Conservation (phyloP, 2,329 filamentous ascomycete species). For the Fusarium papillatum region DNA sequence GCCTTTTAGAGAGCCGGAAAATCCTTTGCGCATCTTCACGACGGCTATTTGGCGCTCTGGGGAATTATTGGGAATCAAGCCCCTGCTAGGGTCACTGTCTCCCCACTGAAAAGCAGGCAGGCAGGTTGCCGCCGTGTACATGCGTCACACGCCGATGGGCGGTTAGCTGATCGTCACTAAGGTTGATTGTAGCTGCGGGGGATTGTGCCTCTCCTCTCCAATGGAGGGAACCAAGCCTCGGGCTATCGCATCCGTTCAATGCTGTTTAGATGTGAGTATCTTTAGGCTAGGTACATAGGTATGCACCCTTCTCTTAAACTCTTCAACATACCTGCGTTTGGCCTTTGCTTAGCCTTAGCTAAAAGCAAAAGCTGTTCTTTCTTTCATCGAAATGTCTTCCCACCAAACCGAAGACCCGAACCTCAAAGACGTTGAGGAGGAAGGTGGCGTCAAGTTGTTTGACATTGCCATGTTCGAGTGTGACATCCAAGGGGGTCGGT, state of each 20-base stretch:
- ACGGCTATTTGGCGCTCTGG: neutral
- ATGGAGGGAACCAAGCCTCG: neutral
- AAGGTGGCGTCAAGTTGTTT: neutral
- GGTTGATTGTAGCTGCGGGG: neutral
- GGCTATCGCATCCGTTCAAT: neutral
- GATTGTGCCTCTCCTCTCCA: neutral
- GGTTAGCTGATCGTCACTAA: neutral
- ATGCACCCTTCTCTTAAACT: too few relatives aligned
- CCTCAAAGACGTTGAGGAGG: neutral
- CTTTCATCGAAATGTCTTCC: neutral
- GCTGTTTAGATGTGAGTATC: neutral
- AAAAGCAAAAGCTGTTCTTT: neutral
- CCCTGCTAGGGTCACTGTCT: neutral
- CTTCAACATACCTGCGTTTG: neutral
- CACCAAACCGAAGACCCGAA: neutral
- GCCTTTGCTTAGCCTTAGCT: neutral
- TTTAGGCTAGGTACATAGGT: neutral
- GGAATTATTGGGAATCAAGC: neutral
- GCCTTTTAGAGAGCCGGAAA: neutral
- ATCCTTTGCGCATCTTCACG: neutral
- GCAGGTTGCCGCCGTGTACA: neutral
- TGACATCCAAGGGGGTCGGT: constrained; percentile 12
- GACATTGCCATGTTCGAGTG: neutral
- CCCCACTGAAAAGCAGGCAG: neutral
- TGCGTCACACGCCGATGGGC: neutral